A percentile compares a stretch with the other conserved stretches of the same genome.
phyloP scores from a whole-genome alignment of 1,139 yeast species.

The Nakaseomyces delphensis region DNA sequence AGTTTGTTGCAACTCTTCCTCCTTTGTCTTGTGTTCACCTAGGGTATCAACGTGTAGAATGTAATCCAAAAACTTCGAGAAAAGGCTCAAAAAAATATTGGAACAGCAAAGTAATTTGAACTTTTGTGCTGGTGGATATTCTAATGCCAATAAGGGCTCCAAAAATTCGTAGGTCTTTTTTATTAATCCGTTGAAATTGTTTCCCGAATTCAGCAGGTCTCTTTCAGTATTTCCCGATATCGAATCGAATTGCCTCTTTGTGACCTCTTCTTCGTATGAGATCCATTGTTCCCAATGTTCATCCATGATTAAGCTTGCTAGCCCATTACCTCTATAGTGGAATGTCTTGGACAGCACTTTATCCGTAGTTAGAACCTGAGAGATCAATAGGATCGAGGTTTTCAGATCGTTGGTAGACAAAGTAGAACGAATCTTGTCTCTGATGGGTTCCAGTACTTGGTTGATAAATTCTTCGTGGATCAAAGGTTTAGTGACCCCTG shows the following conservation, averaged over 20 bases:
- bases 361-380: slow-evolving; percentile 30
- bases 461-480: slow-evolving; percentile 31
- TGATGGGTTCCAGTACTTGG: slow-evolving; percentile 30
- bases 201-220: slow-evolving; percentile 52
- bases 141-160: slow-evolving; percentile 39
- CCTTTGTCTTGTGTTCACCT: slow-evolving; percentile 36
- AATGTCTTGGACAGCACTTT: slow-evolving; percentile 21
- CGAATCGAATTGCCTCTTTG: slow-evolving; percentile 49
- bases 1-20: slow-evolving; percentile 33
- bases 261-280: slow-evolving; percentile 50
- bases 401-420: slow-evolving; percentile 23
- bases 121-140: slow-evolving; percentile 24
- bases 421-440: slow-evolving; percentile 28
- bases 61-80: slow-evolving; percentile 51
- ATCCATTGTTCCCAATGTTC: slow-evolving; percentile 53
- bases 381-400: slow-evolving; percentile 22
- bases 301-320: slow-evolving; percentile 24
- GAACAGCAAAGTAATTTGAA: slow-evolving; percentile 63
- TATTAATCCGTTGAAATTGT: slow-evolving; percentile 40
- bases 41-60: slow-evolving; percentile 39
- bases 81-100: slow-evolving; percentile 55
- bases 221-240: slow-evolving; percentile 42
- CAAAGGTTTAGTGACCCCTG: slow-evolving; percentile 21
- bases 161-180: slow-evolving; percentile 60
- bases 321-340: slow-evolving; percentile 27